Conservation (phyloP, 2,329 filamentous ascomycete species). For the Spiromastix sp. region DNA sequence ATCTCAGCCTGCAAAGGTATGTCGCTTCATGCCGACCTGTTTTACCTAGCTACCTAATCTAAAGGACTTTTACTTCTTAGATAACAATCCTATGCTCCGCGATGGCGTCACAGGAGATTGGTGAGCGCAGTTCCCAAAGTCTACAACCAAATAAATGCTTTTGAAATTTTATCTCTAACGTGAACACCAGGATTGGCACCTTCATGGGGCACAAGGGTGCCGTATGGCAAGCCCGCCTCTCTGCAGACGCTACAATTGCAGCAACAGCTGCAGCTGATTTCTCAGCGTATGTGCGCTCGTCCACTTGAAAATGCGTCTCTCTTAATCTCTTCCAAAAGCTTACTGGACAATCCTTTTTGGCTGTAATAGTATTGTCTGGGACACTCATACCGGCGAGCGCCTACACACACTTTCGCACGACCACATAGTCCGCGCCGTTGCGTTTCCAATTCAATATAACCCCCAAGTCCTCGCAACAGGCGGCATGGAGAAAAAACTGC, state of each 20-base stretch:
- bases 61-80: constrained; percentile 35
- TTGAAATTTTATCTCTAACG: too few relatives aligned
- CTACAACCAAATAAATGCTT: constrained; percentile 1
- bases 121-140: constrained; percentile 36
- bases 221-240: constrained; percentile 90
- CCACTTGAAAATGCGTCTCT: background rate
- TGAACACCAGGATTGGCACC: constrained; percentile 65
- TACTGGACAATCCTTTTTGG: constrained; percentile 12
- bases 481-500: constrained; percentile 91
- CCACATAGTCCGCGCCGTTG: constrained; percentile 89
- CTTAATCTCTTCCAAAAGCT: constrained; percentile 2
- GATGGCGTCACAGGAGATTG: constrained; percentile 93
- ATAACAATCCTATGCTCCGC: constrained; percentile 97
- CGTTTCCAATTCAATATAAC: constrained; percentile 71
- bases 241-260: constrained; percentile 74
- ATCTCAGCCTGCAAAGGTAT: constrained; percentile 86
- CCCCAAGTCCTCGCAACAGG: constrained; percentile 81
- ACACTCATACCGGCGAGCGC: constrained; percentile 86
- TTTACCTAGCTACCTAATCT: background rate
- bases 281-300: constrained; percentile 57
- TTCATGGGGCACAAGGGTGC: constrained; percentile 98
- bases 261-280: constrained; percentile 95
- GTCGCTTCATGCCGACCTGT: background rate
- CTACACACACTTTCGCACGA: constrained; percentile 80
- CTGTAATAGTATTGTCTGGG: constrained; percentile 76